Evolutionary conservation across 768 basidiomycete genomes (phyloP).

Genomic region (Pilatotrama ljubarskyi): DNA sequence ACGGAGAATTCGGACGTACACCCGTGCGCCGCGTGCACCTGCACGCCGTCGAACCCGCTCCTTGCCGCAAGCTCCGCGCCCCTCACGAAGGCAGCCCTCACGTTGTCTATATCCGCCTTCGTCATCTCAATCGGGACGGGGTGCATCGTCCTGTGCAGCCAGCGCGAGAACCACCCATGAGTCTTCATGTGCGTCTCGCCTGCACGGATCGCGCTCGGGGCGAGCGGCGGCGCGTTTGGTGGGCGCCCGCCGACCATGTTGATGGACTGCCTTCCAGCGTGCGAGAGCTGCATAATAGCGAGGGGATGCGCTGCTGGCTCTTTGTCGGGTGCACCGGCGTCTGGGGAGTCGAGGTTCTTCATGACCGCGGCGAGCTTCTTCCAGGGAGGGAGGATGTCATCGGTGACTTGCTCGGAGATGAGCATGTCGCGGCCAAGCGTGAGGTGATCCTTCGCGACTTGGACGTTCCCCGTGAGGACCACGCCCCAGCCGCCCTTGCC

Average conservation of each 20-base stretch:
- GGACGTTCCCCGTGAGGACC: conserved; percentile 84
- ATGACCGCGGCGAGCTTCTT: conserved; percentile 50
- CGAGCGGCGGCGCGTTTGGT: conserved; percentile 60
- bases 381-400: conserved; percentile 52
- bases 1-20: conserved; percentile 50
- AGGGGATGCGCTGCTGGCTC: conserved; percentile 34
- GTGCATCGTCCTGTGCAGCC: conserved; percentile 52
- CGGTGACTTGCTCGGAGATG: conserved; percentile 47
- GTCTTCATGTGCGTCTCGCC: conserved; percentile 35
- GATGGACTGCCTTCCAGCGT: conserved; percentile 80
- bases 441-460: conserved; percentile 63
- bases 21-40: conserved; percentile 84
- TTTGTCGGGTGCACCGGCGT: background rate
- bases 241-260: conserved; percentile 67
- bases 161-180: conserved; percentile 32
- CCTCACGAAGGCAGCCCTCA: conserved; percentile 61
- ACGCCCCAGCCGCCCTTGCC: conserved; percentile 80
- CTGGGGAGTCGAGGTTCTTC: too few relatives aligned
- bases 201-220: conserved; percentile 65
- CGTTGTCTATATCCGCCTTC: conserved; percentile 55
- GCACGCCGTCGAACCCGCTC: conserved; percentile 82
- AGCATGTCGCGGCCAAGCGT: conserved; percentile 71
- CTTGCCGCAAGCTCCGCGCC: conserved; percentile 63
- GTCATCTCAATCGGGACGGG: conserved; percentile 65
- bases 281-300: conserved; percentile 82